Base-by-base conservation (phyloP, 176 grass and related monocot genomes). In the Raddia distichophylla region DNA sequence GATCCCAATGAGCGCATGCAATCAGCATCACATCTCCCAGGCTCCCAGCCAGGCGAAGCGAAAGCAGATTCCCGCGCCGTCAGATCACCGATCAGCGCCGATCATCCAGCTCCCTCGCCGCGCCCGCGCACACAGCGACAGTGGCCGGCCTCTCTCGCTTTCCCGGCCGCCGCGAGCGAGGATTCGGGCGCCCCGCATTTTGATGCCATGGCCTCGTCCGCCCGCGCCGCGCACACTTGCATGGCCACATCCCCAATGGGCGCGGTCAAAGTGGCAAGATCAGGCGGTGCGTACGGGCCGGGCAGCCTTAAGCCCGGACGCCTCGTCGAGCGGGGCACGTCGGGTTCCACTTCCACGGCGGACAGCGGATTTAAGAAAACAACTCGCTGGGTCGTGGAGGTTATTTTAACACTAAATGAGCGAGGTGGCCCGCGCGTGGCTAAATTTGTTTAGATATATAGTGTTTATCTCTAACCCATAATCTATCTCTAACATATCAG, bases 61-160 rank as follows among this genome's bases (percentile, higher is more conserved):
- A 89, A 89, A 85, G 87, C 82, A 85, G 87, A 89, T 89, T 89
- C 82, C 82, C 61, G 37, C 37, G 37, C 57, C 65, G 5, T 18
- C 42, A 15, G 67, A 50, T 8, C 66, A 64, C 27, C 58, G 78
- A 67, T 35, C 66, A 64, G 33, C 61, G 40, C 15, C 50, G 63
- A 49, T 40, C 67, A 1, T 65, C 43, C 18, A 57, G 76, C 63
- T 8, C 44, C 1, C 37, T 40, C 37, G 37, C 3, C 37, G 37
- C 37, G 37, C 37, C 27, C 44, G 57, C 32, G 55, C 72, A 11
- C 79, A 49, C 37, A 40, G 27, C 27, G 27, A 1, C 37, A 69
- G 46, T 68, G 85, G 35, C 17, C 59, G 4, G 19, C 2, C 47
- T 34, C n/a, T 12, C 40, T 80, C 64, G 46, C 51, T 65, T 46